Evolutionary conservation across 768 basidiomycete genomes (phyloP).

Genomic region (Termitomyces sp.): DNA sequence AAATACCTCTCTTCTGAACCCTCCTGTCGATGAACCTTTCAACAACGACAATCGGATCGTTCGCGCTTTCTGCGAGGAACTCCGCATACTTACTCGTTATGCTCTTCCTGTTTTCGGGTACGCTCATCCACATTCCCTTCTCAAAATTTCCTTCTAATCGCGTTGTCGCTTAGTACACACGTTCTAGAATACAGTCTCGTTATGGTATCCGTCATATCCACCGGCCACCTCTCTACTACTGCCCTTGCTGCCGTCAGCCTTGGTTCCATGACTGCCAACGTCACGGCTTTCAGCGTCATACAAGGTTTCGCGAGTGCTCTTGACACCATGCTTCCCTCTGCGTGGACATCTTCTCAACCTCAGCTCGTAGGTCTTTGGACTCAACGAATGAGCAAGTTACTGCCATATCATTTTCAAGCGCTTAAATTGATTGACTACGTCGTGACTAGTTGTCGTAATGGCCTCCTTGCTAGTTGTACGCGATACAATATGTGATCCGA

Average conservation of each 20-base stretch:
- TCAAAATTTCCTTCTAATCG: neutral
- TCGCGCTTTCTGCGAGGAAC: slow-evolving; percentile 50
- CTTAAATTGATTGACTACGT: neutral
- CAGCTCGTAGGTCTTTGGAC: slow-evolving; percentile 85
- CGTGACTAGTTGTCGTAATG: slow-evolving; percentile 53
- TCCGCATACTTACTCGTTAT: slow-evolving; percentile 52
- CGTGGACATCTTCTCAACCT: slow-evolving; percentile 88
- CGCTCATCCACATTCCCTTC: slow-evolving; percentile 10
- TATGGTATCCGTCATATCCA: slow-evolving; percentile 76
- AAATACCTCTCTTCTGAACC: slow-evolving; percentile 53
- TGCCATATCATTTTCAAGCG: neutral
- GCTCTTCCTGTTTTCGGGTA: slow-evolving; percentile 71
- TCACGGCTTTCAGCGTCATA: slow-evolving; percentile 73
- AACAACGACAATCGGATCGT: slow-evolving; percentile 21
- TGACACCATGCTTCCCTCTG: slow-evolving; percentile 90
- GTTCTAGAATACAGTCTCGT: slow-evolving; percentile 83
- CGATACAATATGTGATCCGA: slow-evolving; percentile 2
- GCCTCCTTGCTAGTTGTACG: slow-evolving; percentile 53
- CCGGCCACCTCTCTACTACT: slow-evolving; percentile 87
- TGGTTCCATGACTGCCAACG: slow-evolving; percentile 67
- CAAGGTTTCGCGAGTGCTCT: slow-evolving; percentile 84
- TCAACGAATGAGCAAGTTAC: slow-evolving; percentile 71
- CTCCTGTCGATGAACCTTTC: slow-evolving; percentile 46
- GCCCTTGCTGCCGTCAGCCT: slow-evolving; percentile 82
- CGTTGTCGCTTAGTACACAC: slow-evolving; percentile 47